A percentile compares a stretch with the other conserved stretches of the same genome.
phyloP scores from a whole-genome alignment of 495 filamentous ascomycete species.

The Thermochaetoides thermophila region DNA sequence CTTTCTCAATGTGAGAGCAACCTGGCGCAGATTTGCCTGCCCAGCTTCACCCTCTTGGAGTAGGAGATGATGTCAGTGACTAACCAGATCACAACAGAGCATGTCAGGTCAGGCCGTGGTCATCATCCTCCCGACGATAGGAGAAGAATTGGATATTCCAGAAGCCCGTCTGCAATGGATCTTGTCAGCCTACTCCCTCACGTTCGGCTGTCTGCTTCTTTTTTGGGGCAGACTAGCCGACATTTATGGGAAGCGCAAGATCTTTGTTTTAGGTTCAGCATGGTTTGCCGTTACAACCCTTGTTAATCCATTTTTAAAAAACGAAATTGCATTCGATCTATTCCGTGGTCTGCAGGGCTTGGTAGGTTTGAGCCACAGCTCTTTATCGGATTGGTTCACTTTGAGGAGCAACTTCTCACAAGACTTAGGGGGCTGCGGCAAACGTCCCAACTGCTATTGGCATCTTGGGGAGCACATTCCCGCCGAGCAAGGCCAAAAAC shows the following conservation, averaged over 20 bases:
- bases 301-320: conserved; percentile 46
- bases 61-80: not conserved
- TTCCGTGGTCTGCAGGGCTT: conserved; percentile 58
- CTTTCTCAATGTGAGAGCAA: conserved; percentile 36
- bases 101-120: conserved; percentile 43
- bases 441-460: conserved; percentile 53
- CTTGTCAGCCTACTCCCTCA: conserved; percentile 45
- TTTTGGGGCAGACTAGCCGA: conserved; percentile 62
- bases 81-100: conserved; percentile 24
- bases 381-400: not conserved
- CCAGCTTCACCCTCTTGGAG: not conserved
- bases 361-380: conserved; percentile 28
- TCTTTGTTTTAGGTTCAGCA: conserved; percentile 53
- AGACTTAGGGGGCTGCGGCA: conserved; percentile 41
- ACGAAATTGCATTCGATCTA: conserved; percentile 55
- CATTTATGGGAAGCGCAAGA: conserved; percentile 53
- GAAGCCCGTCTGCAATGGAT: conserved; percentile 46
- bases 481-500: conserved; percentile 47
- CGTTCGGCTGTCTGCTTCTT: conserved; percentile 56
- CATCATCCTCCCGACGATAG: conserved; percentile 46
- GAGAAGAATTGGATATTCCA: conserved; percentile 37
- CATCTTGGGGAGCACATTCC: conserved; percentile 45
- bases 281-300: conserved; percentile 48
- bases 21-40: not conserved
- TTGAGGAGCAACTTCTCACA: not conserved